Conservation (phyloP, 2,329 filamentous ascomycete genomes). For the Alternaria angustiovoidea region DNA sequence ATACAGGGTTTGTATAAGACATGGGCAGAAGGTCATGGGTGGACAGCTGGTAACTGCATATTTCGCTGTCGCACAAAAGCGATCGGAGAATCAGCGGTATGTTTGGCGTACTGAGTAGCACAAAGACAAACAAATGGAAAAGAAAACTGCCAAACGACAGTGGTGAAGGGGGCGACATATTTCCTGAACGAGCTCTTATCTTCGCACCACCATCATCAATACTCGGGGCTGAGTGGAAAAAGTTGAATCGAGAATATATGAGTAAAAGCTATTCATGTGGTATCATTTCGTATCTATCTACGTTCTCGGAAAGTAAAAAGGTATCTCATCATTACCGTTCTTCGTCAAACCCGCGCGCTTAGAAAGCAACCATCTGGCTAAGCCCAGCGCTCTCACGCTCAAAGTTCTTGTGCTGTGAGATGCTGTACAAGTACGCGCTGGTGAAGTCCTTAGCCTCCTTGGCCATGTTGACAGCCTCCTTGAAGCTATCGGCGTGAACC, state of each 20-base stretch:
- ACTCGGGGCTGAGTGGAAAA: no score
- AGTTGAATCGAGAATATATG: not conserved
- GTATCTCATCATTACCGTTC: not conserved
- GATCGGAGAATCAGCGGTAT: not conserved
- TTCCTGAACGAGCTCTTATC: no score
- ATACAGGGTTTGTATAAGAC: not conserved
- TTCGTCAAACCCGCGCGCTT: conserved; percentile 28
- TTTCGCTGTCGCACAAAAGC: not conserved
- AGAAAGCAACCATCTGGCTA: conserved; percentile 73
- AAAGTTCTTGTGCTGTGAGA: conserved; percentile 78
- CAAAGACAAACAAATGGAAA: not conserved
- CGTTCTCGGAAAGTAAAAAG: not conserved
- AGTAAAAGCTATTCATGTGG: not conserved
- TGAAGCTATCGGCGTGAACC: conserved; percentile 64
- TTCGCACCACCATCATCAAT: no score
- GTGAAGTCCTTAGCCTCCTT: conserved; percentile 75
- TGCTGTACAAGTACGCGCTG: conserved; percentile 72
- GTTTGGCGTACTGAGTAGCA: not conserved
- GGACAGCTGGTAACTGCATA: not conserved
- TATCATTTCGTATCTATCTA: conserved; percentile 8
- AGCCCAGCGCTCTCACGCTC: conserved; percentile 77
- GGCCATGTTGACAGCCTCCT: conserved; percentile 68
- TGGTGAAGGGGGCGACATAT: no score
- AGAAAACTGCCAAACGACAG: not conserved
- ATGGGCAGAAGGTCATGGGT: not conserved